Evolutionary conservation across 2,329 filamentous ascomycete species (phyloP), one percentile per base, ranked within the genome.

Genomic region (Phialophora verrucosa): DNA sequence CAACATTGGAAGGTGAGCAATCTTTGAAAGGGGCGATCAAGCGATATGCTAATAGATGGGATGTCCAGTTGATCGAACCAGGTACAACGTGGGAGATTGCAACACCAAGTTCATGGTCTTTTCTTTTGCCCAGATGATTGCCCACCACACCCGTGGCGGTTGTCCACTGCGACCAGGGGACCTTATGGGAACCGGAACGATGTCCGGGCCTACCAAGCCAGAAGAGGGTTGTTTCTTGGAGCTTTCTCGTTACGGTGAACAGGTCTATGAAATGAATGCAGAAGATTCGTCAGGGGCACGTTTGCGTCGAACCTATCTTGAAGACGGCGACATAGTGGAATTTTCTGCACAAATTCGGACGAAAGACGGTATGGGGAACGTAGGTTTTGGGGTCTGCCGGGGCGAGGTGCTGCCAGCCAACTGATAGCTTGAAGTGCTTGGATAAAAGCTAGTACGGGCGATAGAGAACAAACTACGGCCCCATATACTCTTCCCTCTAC

Each of bases 81-180:
- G 49, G 11, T 59, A 60, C 32, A 29, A 23, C 2, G 84, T 93
- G 54, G 82, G 84, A 0, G 82, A 78, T 67, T 89, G 83, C 69
- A 88, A 83, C 64, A 84, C 87, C 8, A 85, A 82, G 69, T 85
- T 92, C 73, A 81, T 93, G 8, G 81, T 93, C n/a, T 94, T 87
- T 83, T 92, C 90, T 0, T 93, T 93, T 78, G 86, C 89, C 4
- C 91, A 93, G 76, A 92, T 93, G 90, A 81, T 94, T 51, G 86
- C 91, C 1, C 91, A 93, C 75, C 91, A 93, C 75, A 88, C 89
- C 1, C 83, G 91, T 53, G 90, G 88, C 0, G 91, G 91, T 4
- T 93, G 91, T 76, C 87, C 88, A 2, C 82, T 94, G 82, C 84
- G 87, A 57, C 84, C 88, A 0, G 91, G 91, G 32, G 91, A 93